Conservation (phyloP, 192 early-diverging fungal species). For the Podochytrium sp. region DNA sequence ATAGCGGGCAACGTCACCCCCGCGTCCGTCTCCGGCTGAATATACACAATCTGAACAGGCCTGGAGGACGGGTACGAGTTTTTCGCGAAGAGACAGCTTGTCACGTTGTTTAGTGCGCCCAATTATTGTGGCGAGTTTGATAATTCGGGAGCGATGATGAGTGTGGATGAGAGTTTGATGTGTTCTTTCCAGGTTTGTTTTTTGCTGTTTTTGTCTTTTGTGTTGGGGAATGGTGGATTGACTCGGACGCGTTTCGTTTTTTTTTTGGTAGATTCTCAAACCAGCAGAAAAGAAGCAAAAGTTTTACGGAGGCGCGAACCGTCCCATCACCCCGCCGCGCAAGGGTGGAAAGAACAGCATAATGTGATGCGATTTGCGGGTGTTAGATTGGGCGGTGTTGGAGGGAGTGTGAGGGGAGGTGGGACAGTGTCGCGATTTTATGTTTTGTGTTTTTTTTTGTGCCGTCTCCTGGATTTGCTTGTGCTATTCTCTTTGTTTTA, state of each 20-base stretch:
- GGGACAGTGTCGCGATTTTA: neutral
- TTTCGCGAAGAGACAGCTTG: conserved; percentile 93
- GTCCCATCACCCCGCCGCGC: conserved; percentile 75
- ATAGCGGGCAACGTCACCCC: too few relatives aligned
- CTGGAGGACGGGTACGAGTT: conserved; percentile 92
- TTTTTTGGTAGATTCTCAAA: conserved; percentile 77
- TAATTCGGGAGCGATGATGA: conserved; percentile 73
- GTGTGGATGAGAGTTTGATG: conserved; percentile 69
- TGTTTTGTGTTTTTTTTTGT: neutral
- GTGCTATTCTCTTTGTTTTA: neutral
- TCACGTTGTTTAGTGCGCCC: conserved; percentile 92
- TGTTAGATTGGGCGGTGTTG: neutral
- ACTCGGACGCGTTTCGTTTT: neutral
- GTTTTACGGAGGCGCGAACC: conserved; percentile 73
- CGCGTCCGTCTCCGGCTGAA: too few relatives aligned
- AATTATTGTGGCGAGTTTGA: conserved; percentile 88
- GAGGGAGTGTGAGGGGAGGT: neutral
- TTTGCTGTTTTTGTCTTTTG: neutral
- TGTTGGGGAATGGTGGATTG: neutral
- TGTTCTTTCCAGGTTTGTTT: conserved; percentile 58
- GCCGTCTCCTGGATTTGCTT: neutral
- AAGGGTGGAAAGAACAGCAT: conserved; percentile 40
- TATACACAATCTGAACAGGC: too few relatives aligned
- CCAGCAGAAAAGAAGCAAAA: conserved; percentile 92
- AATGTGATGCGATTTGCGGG: neutral